phyloP scores from a whole-genome alignment of 2,329 filamentous ascomycete genomes.

The Diaporthe longicolla region DNA sequence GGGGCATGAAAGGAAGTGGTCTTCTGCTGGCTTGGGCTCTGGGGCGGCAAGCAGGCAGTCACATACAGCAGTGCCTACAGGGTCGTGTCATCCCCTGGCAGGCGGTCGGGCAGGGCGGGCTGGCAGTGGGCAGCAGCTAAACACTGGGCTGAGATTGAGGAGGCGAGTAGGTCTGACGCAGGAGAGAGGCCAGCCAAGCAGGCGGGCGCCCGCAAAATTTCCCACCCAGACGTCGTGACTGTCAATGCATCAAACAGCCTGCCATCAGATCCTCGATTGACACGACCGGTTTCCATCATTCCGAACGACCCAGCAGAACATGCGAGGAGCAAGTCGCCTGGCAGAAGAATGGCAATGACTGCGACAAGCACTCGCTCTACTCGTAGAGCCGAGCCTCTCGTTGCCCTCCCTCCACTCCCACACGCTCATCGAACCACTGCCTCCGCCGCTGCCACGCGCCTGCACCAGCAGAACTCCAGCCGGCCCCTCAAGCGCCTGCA shows the following conservation, averaged over 20 bases:
- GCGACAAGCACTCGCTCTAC: conserved; percentile 45
- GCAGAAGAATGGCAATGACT: conserved; percentile 44
- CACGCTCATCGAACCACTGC: conserved; percentile 38
- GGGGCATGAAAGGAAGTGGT: not conserved
- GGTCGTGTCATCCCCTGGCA: conserved; percentile 7
- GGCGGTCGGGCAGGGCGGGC: conserved; percentile 8
- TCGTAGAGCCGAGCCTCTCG: conserved; percentile 43
- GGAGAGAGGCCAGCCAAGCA: conserved; percentile 38
- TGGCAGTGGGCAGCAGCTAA: conserved; percentile 22
- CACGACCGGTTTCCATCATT: conserved; percentile 35
- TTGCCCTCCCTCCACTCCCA: conserved; percentile 39
- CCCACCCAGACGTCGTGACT: conserved; percentile 35
- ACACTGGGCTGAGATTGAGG: conserved; percentile 33
- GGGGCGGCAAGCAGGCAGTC: conserved; percentile 5
- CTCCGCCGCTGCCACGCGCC: conserved; percentile 40
- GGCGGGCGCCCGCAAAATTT: conserved; percentile 40
- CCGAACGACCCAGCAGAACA: conserved; percentile 35
- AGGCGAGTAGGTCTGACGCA: conserved; percentile 36
- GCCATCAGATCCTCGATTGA: conserved; percentile 40
- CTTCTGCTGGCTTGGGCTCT: not conserved
- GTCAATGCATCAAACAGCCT: conserved; percentile 37
- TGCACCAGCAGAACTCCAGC: conserved; percentile 42
- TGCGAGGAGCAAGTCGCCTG: conserved; percentile 40
- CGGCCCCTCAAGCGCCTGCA: conserved; percentile 43
- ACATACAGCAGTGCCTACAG: not conserved